Base-by-base conservation (phyloP, 352 stramenopile genomes). In the Phytopythium sindhum region DNA sequence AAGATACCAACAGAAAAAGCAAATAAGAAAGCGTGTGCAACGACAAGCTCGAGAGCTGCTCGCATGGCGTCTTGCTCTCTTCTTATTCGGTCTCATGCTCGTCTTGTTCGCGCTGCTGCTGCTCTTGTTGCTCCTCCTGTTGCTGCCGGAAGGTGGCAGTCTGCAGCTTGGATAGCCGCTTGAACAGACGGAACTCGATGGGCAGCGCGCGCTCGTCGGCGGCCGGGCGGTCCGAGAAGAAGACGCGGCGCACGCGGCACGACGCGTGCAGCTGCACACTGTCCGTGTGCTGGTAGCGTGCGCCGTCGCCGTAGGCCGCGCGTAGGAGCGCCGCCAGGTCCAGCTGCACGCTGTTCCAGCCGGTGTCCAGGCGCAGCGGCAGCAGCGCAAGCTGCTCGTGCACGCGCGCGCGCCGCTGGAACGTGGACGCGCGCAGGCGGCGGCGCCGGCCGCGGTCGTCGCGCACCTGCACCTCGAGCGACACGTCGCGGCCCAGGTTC, bases 291-390 rank as follows among this genome's bases (percentile, higher is more conserved):
- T 57, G 66, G 54, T 84, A 86, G n/a, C 64, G 65, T 3, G 70
- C 67, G 54, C 39, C 37, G 54, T 44, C n/a, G 31, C 71, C 71
- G 66, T 86, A 88, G 50, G 70, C 79, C 24, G 63, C 67, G 33
- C 63, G 71, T 64, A 70, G 72, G 57, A 89, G 71, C 52, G 72
- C 52, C 0, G 61, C 66, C 19, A 88, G 68, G 45, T 88, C 74
- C 21, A 89, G 55, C 63, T 80, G 76, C n/a, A 89, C 59, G 65
- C 85, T 77, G 57, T 89, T 89, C 78, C 80, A 89, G n/a, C 69
- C 68, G 23, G 29, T 41, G 41, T 82, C 74, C 45, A 89, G 63
- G 10, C 61, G 68, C 63, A 89, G 63, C 26, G 78, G 78, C 48
- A 87, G 62, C 28, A 77, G 37, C 28, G 71, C 66, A 19, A 88